Evolutionary conservation across 768 basidiomycete genomes (phyloP).

Genomic region (Coprinopsis cinerea): DNA sequence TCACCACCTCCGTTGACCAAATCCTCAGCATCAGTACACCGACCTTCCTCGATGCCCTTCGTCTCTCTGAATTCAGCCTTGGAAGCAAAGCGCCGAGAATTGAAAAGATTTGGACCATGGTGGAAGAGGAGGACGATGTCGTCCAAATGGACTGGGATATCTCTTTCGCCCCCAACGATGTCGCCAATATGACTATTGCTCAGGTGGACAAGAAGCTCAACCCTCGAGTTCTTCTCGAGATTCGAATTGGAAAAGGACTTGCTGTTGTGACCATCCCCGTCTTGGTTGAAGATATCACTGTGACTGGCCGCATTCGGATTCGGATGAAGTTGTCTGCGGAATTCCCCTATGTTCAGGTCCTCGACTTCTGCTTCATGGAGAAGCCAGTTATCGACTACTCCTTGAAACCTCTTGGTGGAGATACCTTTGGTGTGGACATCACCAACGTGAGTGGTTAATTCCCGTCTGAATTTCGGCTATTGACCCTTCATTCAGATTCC

Average conservation of each 20-base stretch:
- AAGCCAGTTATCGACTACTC: conserved; percentile 93
- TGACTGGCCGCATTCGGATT: conserved; percentile 81
- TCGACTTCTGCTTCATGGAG: conserved; percentile 86
- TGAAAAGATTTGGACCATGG: conserved; percentile 81
- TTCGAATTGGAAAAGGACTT: conserved; percentile 84
- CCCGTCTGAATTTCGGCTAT: neutral
- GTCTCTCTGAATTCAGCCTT: conserved; percentile 84
- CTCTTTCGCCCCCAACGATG: conserved; percentile 90
- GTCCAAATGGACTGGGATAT: conserved; percentile 97
- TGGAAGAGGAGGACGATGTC: conserved; percentile 76
- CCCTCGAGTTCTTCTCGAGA: conserved; percentile 83
- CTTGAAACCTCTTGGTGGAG: conserved; percentile 95
- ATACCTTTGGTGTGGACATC: conserved; percentile 90
- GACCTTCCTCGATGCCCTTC: conserved; percentile 84
- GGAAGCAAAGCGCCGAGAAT: conserved; percentile 95
- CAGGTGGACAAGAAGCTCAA: conserved; percentile 77
- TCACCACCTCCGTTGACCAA: conserved; percentile 84
- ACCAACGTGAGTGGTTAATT: conserved; percentile 49
- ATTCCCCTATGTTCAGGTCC: conserved; percentile 91
- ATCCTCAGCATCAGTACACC: conserved; percentile 81
- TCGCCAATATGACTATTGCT: conserved; percentile 74
- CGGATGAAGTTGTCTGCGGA: conserved; percentile 87
- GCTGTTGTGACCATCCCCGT: conserved; percentile 82
- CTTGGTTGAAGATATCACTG: conserved; percentile 85
- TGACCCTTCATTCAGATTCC: conserved; percentile 55